Evolutionary conservation across 441 rosid genomes (phyloP).

Genomic region (Erodium trifolium): DNA sequence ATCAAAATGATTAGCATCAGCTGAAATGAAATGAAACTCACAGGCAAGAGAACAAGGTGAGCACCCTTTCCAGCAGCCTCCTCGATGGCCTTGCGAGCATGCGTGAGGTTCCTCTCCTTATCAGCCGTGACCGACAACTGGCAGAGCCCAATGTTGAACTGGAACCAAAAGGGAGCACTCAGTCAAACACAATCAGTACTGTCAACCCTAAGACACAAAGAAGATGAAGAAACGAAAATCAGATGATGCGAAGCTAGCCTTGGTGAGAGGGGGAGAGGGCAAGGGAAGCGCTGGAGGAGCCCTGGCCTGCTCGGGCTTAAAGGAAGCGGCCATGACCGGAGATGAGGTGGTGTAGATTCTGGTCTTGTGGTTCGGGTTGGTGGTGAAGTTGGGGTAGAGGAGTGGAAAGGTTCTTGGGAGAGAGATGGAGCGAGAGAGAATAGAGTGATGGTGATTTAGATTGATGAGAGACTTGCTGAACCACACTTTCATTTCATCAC

Average conservation of each 20-base stretch:
- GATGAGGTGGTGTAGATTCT: constrained; percentile 21
- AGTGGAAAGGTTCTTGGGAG: constrained; percentile 20
- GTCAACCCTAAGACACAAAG: not conserved
- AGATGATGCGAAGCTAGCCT: constrained; percentile 27
- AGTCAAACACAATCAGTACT: constrained; percentile 2
- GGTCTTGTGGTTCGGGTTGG: constrained; percentile 14
- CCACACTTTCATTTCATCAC: constrained; percentile 38
- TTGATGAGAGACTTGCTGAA: constrained; percentile 28
- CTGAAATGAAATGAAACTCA: constrained; percentile 26
- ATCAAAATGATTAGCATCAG: no score
- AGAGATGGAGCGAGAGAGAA: not conserved
- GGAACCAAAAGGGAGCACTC: not conserved
- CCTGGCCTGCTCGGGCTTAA: constrained; percentile 68
- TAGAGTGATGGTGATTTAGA: constrained; percentile 6
- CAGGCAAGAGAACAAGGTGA: constrained; percentile 74
- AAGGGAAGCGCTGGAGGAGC: constrained; percentile 72
- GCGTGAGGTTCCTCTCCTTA: constrained; percentile 66
- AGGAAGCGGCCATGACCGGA: constrained; percentile 56
- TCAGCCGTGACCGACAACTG: constrained; percentile 67
- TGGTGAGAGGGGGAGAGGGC: constrained; percentile 60
- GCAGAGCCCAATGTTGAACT: constrained; percentile 83
- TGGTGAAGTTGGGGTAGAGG: constrained; percentile 11
- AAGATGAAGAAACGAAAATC: not conserved
- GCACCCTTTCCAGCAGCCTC: constrained; percentile 78
- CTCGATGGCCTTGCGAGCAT: constrained; percentile 54